Percentiles rank a stretch among this genome's conserved stretches.
Conservation (phyloP, 164 flowering plant genomes). For the Annona squamosa region DNA sequence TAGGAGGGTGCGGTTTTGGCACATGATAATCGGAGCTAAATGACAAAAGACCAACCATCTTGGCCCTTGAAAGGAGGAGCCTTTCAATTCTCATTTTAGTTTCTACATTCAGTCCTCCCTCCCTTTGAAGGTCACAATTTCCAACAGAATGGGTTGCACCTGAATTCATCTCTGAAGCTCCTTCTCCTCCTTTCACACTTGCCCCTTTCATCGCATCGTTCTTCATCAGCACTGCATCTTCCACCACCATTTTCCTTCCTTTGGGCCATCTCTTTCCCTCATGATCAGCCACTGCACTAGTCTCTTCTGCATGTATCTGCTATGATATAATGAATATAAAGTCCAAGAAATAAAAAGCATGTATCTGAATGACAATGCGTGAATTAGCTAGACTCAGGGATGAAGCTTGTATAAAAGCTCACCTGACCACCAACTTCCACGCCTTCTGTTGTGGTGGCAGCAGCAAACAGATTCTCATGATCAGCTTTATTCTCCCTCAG, state of each 20-base stretch:
- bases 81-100: constrained; percentile 22
- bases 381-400: too few species aligned
- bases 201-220: constrained; percentile 5
- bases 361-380: too few species aligned
- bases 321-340: too few species aligned
- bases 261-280: constrained; percentile 7
- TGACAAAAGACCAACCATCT: constrained; percentile 25
- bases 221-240: constrained; percentile 3
- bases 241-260: constrained; percentile 35
- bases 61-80: constrained; percentile 18
- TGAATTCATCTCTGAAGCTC: constrained; percentile 23
- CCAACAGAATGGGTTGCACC: constrained; percentile 29
- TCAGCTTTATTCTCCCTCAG: background rate
- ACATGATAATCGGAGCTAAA: constrained; percentile 48
- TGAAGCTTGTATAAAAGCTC: background rate
- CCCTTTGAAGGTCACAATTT: constrained; percentile 16
- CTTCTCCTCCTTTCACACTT: constrained; percentile 12
- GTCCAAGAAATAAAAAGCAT: too few species aligned
- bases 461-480: constrained; percentile 4
- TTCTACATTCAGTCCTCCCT: constrained; percentile 15
- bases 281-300: constrained; percentile 8
- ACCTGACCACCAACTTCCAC: constrained; percentile 16
- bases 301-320: constrained; percentile 17
- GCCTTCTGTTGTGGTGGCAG: background rate
- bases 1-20: constrained; percentile 54